Evolutionary conservation across 768 basidiomycete genomes (phyloP).

Genomic region (Trametes cinnabarina): DNA sequence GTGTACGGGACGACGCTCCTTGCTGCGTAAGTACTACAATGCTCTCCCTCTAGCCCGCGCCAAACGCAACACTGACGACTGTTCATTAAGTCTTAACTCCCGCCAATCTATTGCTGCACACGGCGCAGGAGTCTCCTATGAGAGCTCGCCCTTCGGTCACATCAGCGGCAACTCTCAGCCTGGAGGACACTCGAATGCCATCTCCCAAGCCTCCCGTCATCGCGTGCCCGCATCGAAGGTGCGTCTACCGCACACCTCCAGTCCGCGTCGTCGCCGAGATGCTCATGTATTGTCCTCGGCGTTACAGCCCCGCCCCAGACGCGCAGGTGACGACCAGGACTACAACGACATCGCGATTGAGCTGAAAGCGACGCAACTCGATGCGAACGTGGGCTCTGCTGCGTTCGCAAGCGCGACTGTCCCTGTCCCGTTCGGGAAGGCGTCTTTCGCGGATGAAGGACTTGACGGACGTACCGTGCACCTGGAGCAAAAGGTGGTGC

Average conservation of each 20-base stretch:
- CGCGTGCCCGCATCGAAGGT: no score
- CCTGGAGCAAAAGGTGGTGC: no score
- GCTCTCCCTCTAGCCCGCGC: background rate
- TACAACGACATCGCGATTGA: background rate
- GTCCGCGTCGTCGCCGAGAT: no score
- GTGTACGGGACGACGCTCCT: slow-evolving; percentile 1
- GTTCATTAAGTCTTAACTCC: background rate
- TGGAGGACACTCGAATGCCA: background rate
- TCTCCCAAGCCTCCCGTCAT: background rate
- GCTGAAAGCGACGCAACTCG: background rate
- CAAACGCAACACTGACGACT: no score
- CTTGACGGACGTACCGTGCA: no score
- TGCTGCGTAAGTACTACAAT: background rate
- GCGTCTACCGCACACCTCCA: no score
- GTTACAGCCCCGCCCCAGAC: background rate
- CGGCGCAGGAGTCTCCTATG: background rate
- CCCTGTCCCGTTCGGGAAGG: no score
- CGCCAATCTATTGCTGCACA: background rate
- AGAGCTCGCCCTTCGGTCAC: background rate
- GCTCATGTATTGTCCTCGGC: no score
- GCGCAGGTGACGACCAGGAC: background rate
- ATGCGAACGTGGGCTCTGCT: background rate
- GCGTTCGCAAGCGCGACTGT: no score
- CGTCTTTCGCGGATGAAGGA: no score
- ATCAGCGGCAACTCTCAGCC: background rate